Evolutionary conservation across 768 basidiomycete genomes (phyloP).

Genomic region (Leccinellum luteum): DNA sequence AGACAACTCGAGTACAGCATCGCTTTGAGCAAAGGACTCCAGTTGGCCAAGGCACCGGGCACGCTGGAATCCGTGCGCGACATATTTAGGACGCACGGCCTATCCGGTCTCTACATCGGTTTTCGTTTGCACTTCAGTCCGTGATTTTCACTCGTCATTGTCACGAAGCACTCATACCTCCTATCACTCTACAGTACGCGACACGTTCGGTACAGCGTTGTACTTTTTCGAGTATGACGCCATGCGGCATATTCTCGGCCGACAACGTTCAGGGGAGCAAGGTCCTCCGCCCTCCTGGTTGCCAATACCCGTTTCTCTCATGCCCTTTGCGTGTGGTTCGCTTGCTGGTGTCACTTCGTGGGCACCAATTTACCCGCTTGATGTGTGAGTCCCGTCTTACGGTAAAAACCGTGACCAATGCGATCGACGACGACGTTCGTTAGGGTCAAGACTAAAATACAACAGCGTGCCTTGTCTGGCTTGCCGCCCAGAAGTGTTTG

Average conservation of each 20-base stretch:
- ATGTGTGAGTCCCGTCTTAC: conserved; percentile 65
- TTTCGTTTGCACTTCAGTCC: conserved; percentile 83
- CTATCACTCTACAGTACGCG: conserved; percentile 57
- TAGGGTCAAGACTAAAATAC: conserved; percentile 94
- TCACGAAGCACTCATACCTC: conserved; percentile 3
- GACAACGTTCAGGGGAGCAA: conserved; percentile 75
- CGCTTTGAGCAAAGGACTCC: conserved; percentile 72
- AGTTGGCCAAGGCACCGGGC: conserved; percentile 72
- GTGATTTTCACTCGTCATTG: conserved; percentile 22
- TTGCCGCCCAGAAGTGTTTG: conserved; percentile 65
- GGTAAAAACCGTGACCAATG: background rate
- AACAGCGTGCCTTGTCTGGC: conserved; percentile 86
- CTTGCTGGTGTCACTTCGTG: conserved; percentile 87
- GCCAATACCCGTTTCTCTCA: conserved; percentile 72
- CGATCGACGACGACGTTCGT: conserved; percentile 8
- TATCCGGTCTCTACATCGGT: conserved; percentile 74
- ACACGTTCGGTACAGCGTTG: conserved; percentile 84
- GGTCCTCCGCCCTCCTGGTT: conserved; percentile 82
- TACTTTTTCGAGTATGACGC: conserved; percentile 96
- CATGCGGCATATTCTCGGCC: conserved; percentile 82
- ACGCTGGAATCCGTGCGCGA: conserved; percentile 78
- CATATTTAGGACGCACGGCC: conserved; percentile 63
- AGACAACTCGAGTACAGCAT: conserved; percentile 92
- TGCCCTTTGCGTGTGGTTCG: conserved; percentile 91
- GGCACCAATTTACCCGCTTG: conserved; percentile 91